Evolutionary conservation across 2,329 filamentous ascomycete genomes (phyloP), one percentile per base, ranked within the genome.

Genomic region (Cordyceps farinosa): DNA sequence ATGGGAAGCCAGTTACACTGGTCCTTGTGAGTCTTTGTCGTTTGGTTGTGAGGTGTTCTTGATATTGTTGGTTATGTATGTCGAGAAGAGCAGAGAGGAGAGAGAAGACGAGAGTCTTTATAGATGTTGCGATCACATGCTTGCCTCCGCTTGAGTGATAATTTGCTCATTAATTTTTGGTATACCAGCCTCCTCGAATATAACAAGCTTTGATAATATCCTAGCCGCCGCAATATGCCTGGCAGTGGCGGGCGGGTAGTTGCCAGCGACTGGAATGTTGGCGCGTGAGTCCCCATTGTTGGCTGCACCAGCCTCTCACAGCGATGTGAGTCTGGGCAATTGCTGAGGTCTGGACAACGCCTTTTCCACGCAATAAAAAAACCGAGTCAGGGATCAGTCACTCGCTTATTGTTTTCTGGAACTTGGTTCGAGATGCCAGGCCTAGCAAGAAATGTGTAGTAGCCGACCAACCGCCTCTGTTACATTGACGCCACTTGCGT

Each of bases 251-350:
- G 48, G 36, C 10, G 32, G 17, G 13, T 38, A 5, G 8, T 29
- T 17, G 58, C 10, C 38, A 13, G 36, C 48, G 58, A 61, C 59
- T 61, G 59, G 59, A 61, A 61, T 61, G 59, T 34, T 47, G 59
- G 59, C 50, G 7, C n/a, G 29, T 7, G 7, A 38, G 42, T 38
- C 17, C 27, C 58, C 47, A 53, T 54, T 61, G 59, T 54, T 55
- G 50, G 59, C 38, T 34, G 50, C 59, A 32, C 59, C 59, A 61
- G 32, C 59, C 59, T 55, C 59, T 8, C 22, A 2, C 15, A 40
- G 32, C 51, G 42, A 61, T 61, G 59, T 22, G 11, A 30, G 32
- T 10, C 17, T 10, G 17, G 40, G 29, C 8, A 13, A 50, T 17
- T 30, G 40, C 7, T 8, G 47, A 6, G 55, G 44, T 38, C 42